phyloP scores from a whole-genome alignment of 768 basidiomycete genomes.

The Naganishia friedmannii region DNA sequence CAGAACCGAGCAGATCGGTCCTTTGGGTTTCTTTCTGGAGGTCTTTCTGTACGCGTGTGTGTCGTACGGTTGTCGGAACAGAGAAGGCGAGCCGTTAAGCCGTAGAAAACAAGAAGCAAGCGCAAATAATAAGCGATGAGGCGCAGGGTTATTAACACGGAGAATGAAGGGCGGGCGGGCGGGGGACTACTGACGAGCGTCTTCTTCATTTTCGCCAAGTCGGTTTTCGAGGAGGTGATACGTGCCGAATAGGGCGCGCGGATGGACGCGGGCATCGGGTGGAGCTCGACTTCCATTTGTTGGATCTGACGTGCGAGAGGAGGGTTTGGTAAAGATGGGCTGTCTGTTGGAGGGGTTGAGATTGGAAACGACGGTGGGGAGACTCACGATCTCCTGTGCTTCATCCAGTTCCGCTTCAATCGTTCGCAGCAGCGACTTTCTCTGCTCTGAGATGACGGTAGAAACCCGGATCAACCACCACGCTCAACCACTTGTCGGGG shows the following conservation, averaged over 20 bases:
- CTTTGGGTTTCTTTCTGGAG: conserved; percentile 68
- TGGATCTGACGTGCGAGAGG: conserved; percentile 63
- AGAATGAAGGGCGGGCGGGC: background rate
- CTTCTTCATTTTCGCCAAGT: conserved; percentile 76
- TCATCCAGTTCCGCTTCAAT: conserved; percentile 96
- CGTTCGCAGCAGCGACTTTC: conserved; percentile 72
- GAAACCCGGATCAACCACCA: background rate
- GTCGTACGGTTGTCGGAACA: too few relatives aligned
- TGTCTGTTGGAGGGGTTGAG: too few relatives aligned
- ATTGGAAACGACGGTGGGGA: too few relatives aligned
- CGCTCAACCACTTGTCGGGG: too few relatives aligned
- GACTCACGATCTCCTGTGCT: conserved; percentile 87
- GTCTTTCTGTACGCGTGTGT: conserved; percentile 61
- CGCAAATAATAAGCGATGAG: too few relatives aligned
- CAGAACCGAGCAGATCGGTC: conserved; percentile 66
- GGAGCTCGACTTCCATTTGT: conserved; percentile 99
- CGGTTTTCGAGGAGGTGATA: conserved; percentile 70
- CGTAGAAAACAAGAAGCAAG: too few relatives aligned
- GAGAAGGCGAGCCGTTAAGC: too few relatives aligned
- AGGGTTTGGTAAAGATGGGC: background rate
- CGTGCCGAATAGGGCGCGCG: conserved; percentile 72
- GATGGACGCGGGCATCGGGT: conserved; percentile 84
- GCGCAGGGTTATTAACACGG: background rate
- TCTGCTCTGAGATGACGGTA: conserved; percentile 61
- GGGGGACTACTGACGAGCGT: conserved; percentile 52